Conservation (phyloP, 1,284 basidiomycete genomes). For the Sparassis latifolia region DNA sequence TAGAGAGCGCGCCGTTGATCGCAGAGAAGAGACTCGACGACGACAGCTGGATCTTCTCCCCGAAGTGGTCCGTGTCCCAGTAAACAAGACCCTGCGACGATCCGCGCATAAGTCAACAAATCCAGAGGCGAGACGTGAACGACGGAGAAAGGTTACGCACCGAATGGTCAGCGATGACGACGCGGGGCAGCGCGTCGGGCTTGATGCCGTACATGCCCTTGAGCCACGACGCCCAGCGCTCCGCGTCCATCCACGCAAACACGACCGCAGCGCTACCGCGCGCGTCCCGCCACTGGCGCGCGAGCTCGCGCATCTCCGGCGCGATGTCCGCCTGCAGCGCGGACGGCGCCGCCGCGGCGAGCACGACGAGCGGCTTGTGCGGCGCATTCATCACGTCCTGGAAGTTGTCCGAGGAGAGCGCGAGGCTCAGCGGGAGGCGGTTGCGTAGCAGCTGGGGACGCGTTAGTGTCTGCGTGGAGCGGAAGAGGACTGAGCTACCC, state of each 20-base stretch:
- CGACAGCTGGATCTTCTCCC: constrained; percentile 49
- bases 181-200: constrained; percentile 34
- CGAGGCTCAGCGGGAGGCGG: constrained; percentile 62
- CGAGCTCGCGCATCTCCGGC: constrained; percentile 40
- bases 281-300: constrained; percentile 57
- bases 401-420: constrained; percentile 73
- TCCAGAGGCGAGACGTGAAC: neutral
- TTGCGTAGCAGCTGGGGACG: constrained; percentile 32
- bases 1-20: constrained; percentile 60
- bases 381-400: constrained; percentile 77
- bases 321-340: neutral
- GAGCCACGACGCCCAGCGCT: constrained; percentile 79
- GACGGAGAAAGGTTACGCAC: constrained; percentile 36
- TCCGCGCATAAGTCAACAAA: constrained; percentile 8
- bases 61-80: constrained; percentile 49
- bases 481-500: constrained; percentile 14
- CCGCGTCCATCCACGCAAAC: constrained; percentile 82
- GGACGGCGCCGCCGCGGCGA: constrained; percentile 44
- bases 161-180: constrained; percentile 77
- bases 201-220: constrained; percentile 79
- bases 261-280: constrained; percentile 53
- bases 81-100: constrained; percentile 56
- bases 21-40: constrained; percentile 58
- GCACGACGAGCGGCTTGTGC: constrained; percentile 67
- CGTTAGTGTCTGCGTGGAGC: neutral